These are phyloP conservation scores for Phialemonium atrogriseum DNA, from an alignment of 2,329 filamentous ascomycete genomes.

Conservation along the genomic window DNA sequence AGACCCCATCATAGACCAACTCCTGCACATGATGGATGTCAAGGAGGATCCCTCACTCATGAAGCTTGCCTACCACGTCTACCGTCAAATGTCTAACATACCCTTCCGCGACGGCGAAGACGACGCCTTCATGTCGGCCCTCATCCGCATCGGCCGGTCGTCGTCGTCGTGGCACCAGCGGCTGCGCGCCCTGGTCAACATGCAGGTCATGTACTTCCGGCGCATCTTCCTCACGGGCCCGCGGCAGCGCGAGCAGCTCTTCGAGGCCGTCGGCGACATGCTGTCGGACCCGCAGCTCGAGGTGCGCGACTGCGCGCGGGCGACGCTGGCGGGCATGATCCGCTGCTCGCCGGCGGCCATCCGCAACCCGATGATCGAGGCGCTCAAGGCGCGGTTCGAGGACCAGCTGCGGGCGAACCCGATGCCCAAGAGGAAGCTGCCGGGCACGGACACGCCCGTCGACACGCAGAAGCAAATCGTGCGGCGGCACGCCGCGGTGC, in stretches of 20 bases:
- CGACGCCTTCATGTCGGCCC: constrained; percentile 69
- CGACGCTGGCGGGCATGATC: constrained; percentile 94
- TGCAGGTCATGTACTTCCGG: constrained; percentile 97
- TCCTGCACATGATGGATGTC: constrained; percentile 99
- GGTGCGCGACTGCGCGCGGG: constrained; percentile 85
- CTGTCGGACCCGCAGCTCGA: constrained; percentile 85
- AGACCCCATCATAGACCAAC: constrained; percentile 77
- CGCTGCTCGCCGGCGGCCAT: constrained; percentile 80
- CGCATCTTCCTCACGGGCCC: constrained; percentile 79
- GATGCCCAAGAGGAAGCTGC: constrained; percentile 64
- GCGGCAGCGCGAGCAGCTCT: constrained; percentile 69
- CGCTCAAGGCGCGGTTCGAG: constrained; percentile 73
- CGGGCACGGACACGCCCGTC: constrained; percentile 60
- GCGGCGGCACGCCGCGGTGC: constrained; percentile 77
- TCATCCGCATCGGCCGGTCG: constrained; percentile 80
- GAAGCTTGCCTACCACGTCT: constrained; percentile 90
- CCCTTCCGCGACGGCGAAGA: constrained; percentile 85
- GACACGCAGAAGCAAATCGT: constrained; percentile 71
- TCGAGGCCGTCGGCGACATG: constrained; percentile 94
- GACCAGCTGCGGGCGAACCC: constrained; percentile 72
- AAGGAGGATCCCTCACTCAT: constrained; percentile 97
- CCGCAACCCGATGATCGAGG: constrained; percentile 67
- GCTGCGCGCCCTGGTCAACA: constrained; percentile 89
- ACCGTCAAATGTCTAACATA: constrained; percentile 91
- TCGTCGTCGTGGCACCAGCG: constrained; percentile 93